Evolutionary conservation across 345 rosid species (phyloP), one percentile per base, ranked within the genome.

Genomic region (Kandelia obovata): DNA sequence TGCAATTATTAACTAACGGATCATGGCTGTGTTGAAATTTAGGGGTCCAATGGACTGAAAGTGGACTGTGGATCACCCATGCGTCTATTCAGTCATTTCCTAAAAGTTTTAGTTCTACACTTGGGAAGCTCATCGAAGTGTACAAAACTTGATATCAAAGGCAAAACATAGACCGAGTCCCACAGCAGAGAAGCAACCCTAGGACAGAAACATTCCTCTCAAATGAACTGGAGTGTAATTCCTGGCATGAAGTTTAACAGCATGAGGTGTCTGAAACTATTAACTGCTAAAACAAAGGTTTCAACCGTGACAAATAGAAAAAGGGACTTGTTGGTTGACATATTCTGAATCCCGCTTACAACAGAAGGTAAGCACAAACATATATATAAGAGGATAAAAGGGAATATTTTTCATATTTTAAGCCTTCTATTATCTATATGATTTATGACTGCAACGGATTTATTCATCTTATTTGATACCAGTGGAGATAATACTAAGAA

Each of bases 151-250:
- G n/a, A 28, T 58, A 6, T 58, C 32, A 58, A 58, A 32, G 19
- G n/a, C 28, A 10, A 58, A 43, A 43, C 5, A 43, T 43, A 13
- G 13, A 43, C 49, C 49, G 16, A 43, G 49, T 43, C 49, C 49
- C 49, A 58, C 20, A 28, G 62, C 32, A 58, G 62, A 28, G 62
- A 58, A 20, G 34, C 20, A 58, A 58, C 62, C 62, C 62, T 58
- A 58, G 11, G 32, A 16, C n/a, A 11, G 28, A 25, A 20, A 51
- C 43, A 27, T 30, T 65, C 68, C 21, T 31, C 19, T 30, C 13
- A 53, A 32, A 61, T 34, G 2, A 61, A 10, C 43, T 13, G 49
- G 17, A 3, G 49, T 43, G 49, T 43, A 43, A 3, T 43, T 43
- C 49, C 49, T 15, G 17, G 49, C 49, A 43, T 13, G 17, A 43